A percentile compares a stretch with the other conserved stretches of the same genome.
Conservation (phyloP, 768 basidiomycete genomes). For the Bullera alba region DNA sequence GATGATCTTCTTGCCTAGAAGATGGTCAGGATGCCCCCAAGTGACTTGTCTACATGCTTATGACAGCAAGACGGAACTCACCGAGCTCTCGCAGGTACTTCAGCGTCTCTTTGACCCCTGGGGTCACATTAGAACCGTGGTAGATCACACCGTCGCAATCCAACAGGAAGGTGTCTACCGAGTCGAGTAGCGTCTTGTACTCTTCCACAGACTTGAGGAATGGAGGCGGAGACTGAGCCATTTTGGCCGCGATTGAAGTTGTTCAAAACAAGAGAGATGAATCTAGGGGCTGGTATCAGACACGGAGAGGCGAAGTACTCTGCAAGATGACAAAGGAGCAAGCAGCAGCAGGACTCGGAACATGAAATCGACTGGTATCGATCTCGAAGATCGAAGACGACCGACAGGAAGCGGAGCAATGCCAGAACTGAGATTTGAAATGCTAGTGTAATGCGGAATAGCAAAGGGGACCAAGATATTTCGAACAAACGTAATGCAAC, state of each 20-base stretch:
- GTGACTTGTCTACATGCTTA: neutral
- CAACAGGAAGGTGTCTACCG: constrained; percentile 90
- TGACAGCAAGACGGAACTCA: constrained; percentile 46
- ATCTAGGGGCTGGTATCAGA: too few species aligned
- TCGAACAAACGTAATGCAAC: too few species aligned
- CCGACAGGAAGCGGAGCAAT: too few species aligned
- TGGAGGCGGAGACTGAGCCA: constrained; percentile 12
- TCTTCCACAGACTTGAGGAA: constrained; percentile 32
- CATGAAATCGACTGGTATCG: too few species aligned
- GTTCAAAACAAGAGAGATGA: too few species aligned
- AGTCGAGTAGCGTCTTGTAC: constrained; percentile 50
- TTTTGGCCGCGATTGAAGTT: neutral
- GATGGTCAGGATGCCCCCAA: neutral
- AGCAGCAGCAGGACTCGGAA: too few species aligned
- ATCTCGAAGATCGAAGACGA: too few species aligned
- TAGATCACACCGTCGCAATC: constrained; percentile 96
- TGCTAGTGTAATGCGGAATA: too few species aligned
- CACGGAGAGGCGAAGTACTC: too few species aligned
- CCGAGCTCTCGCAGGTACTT: constrained; percentile 63
- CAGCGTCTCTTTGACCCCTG: constrained; percentile 71
- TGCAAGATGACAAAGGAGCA: too few species aligned
- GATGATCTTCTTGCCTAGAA: constrained; percentile 67
- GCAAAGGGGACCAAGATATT: too few species aligned
- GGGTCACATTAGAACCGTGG: constrained; percentile 71
- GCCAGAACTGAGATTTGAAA: too few species aligned